Percentiles rank a stretch among this genome's conserved stretches.
Conservation (phyloP, 768 basidiomycete genomes). For the Trametes elegans region DNA sequence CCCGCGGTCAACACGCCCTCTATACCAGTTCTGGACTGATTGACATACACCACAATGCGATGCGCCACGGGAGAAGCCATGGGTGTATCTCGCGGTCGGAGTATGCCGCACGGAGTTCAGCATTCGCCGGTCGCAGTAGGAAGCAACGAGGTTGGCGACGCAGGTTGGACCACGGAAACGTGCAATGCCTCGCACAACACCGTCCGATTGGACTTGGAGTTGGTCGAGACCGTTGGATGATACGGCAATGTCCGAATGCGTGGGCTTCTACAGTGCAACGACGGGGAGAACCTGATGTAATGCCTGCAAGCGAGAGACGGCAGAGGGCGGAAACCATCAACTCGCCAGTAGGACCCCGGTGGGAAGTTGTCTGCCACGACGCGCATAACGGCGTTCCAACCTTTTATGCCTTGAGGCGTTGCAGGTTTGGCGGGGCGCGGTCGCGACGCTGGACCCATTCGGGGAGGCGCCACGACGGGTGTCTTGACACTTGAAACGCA, state of each 20-base stretch:
- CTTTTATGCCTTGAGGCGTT: not conserved
- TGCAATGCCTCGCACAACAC: no score
- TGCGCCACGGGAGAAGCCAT: not conserved
- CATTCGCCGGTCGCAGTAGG: not conserved
- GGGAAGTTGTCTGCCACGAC: not conserved
- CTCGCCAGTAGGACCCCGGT: not conserved
- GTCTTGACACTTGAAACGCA: conserved; percentile 12
- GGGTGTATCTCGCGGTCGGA: not conserved
- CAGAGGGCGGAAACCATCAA: conserved; percentile 13
- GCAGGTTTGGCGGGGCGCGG: not conserved
- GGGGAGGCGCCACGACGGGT: not conserved
- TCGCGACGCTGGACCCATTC: not conserved
- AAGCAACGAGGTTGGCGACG: no score
- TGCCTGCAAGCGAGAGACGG: not conserved
- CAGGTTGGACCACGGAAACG: not conserved
- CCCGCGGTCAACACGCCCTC: not conserved
- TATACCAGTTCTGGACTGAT: not conserved
- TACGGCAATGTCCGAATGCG: not conserved
- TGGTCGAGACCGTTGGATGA: not conserved
- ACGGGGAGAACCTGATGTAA: not conserved
- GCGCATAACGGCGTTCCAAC: not conserved
- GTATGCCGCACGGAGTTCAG: not conserved
- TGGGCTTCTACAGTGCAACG: no score
- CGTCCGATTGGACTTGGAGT: no score
- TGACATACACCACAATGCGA: not conserved